phyloP scores from a whole-genome alignment of 75 land plant genomes.

The Larix kaempferi region DNA sequence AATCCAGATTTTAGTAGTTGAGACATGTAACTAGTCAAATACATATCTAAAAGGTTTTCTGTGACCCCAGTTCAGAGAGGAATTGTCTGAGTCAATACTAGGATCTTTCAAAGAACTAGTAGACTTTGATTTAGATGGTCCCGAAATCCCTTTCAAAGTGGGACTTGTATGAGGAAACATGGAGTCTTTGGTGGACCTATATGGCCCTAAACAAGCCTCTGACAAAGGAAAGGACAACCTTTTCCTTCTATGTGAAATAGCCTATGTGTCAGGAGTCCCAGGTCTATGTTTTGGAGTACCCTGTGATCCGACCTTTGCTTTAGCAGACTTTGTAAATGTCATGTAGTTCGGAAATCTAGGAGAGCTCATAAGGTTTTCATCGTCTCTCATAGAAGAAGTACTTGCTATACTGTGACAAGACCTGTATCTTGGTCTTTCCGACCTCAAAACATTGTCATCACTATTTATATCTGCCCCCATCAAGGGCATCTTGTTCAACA shows the following conservation, averaged over 20 bases:
- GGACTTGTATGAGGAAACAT: conserved; percentile 12
- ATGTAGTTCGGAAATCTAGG: conserved; percentile 59
- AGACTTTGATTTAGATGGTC: conserved; percentile 13
- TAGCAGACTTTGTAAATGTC: conserved; percentile 64
- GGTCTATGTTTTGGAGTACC: conserved; percentile 59
- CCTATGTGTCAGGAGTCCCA: conserved; percentile 15
- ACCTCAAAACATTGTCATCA: conserved; percentile 5
- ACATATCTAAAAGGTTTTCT: neutral
- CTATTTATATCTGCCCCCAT: conserved; percentile 4
- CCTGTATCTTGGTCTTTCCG: conserved; percentile 17
- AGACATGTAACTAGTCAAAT: neutral
- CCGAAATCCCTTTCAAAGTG: neutral
- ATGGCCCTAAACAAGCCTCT: neutral
- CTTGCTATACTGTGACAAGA: conserved; percentile 15
- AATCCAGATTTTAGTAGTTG: neutral
- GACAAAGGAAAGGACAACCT: neutral
- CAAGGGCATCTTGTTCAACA: conserved; percentile 17
- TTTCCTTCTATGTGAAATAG: too few relatives aligned
- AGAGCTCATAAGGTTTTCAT: conserved; percentile 75
- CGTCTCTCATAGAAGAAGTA: conserved; percentile 36
- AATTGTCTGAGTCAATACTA: neutral
- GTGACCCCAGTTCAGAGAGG: neutral
- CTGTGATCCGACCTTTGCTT: conserved; percentile 56
- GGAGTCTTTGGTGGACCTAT: conserved; percentile 17
- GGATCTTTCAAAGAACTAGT: conserved; percentile 2